These are phyloP conservation scores for Phylloporus sp. DNA, from an alignment of 768 basidiomycete species.

Conservation along the genomic window DNA sequence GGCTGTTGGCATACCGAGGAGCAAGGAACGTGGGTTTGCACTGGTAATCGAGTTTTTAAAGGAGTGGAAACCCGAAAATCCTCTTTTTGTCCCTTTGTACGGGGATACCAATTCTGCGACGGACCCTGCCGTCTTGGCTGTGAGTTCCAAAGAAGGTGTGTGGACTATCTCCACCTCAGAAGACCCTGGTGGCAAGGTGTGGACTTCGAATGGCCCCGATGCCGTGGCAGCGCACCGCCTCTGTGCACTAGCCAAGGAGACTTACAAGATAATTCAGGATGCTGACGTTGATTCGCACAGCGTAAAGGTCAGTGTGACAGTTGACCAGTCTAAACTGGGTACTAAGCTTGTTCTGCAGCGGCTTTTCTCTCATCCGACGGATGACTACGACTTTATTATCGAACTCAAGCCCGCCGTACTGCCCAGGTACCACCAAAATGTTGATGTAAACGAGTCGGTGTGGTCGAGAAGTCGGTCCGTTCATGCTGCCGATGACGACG, in stretches of 20 bases:
- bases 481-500: constrained; percentile 30
- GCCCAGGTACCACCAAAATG: constrained; percentile 72
- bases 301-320: constrained; percentile 49
- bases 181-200: constrained; percentile 70
- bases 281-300: constrained; percentile 48
- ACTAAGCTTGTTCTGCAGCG: constrained; percentile 40
- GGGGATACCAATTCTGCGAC: constrained; percentile 13
- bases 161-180: constrained; percentile 81
- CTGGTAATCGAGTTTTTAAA: constrained; percentile 66
- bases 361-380: constrained; percentile 80
- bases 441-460: constrained; percentile 47
- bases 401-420: constrained; percentile 62
- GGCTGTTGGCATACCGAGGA: constrained; percentile 54
- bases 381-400: constrained; percentile 84
- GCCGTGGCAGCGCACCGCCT: constrained; percentile 72
- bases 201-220: constrained; percentile 69
- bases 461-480: constrained; percentile 38
- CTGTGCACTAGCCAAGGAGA: constrained; percentile 69
- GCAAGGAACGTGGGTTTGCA: constrained; percentile 80
- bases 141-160: constrained; percentile 42
- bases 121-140: constrained; percentile 23
- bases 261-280: constrained; percentile 54
- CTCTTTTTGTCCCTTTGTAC: constrained; percentile 73
- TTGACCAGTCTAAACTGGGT: background rate
- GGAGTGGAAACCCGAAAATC: constrained; percentile 81